Percentiles rank a stretch among this genome's conserved stretches.
Evolutionary conservation across 2,329 filamentous ascomycete genomes (phyloP).

Genomic region (Aspergillus sp.): DNA sequence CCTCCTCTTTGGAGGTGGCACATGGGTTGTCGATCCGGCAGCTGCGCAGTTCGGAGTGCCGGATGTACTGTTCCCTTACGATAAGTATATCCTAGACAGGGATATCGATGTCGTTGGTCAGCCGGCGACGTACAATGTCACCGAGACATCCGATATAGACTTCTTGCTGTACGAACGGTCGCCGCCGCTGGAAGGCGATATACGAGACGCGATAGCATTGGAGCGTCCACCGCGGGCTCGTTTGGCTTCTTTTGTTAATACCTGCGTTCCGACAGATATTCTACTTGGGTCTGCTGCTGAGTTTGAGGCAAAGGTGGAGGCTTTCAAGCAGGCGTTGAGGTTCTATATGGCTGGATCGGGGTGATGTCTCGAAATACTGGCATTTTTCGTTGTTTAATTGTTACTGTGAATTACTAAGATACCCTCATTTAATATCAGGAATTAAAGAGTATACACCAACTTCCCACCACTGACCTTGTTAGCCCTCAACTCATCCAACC

Average conservation of each 20-base stretch:
- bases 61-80: not conserved
- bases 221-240: not conserved
- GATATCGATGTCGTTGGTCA: not conserved
- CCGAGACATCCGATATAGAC: not conserved
- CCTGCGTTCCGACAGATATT: not conserved
- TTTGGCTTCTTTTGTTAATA: not conserved
- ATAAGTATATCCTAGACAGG: not conserved
- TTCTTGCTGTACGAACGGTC: not conserved
- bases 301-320: not conserved
- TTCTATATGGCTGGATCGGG: not conserved
- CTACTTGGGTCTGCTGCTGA: not conserved
- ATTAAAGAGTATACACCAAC: not conserved
- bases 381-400: too few species aligned
- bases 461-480: not conserved
- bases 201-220: not conserved
- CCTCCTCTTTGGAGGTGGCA: too few species aligned
- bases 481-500: not conserved
- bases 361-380: too few species aligned
- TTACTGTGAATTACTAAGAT: too few species aligned
- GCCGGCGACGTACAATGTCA: not conserved
- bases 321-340: not conserved
- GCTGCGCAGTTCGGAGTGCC: not conserved
- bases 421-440: not conserved
- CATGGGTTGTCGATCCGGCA: too few species aligned
- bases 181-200: too few species aligned